These are phyloP conservation scores for Mycosphaerella sp. DNA, from an alignment of 2,329 filamentous ascomycete genomes.

Conservation along the genomic window DNA sequence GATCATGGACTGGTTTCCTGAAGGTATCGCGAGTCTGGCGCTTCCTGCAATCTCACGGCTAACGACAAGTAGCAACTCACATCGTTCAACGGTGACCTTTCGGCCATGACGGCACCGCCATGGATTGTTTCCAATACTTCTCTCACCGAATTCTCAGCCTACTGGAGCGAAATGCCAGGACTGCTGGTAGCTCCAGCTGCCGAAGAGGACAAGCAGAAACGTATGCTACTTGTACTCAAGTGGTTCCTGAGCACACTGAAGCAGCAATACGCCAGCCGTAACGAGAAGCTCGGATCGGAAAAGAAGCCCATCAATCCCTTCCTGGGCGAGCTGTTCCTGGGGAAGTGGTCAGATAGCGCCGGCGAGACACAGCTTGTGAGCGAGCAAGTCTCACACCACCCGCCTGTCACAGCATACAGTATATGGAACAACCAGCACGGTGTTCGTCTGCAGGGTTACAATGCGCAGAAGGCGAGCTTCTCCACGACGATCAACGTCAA, in stretches of 20 bases:
- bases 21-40: slow-evolving; percentile 35
- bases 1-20: slow-evolving; percentile 46
- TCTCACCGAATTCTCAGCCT: slow-evolving; percentile 51
- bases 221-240: slow-evolving; percentile 80
- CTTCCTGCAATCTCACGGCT: background rate
- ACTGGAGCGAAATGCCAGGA: slow-evolving; percentile 51
- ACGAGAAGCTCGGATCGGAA: slow-evolving; percentile 79
- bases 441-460: slow-evolving; percentile 72
- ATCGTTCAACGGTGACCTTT: slow-evolving; percentile 52
- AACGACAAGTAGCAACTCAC: slow-evolving; percentile 43
- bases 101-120: slow-evolving; percentile 50
- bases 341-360: slow-evolving; percentile 75
- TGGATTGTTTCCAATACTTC: slow-evolving; percentile 52
- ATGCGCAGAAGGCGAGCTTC: slow-evolving; percentile 94
- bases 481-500: slow-evolving; percentile 90
- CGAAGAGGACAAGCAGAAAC: slow-evolving; percentile 72
- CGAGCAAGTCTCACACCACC: slow-evolving; percentile 96
- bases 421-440: slow-evolving; percentile 83
- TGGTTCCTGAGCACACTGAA: slow-evolving; percentile 94
- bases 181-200: slow-evolving; percentile 75
- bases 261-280: slow-evolving; percentile 69
- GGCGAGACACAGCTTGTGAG: slow-evolving; percentile 82
- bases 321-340: slow-evolving; percentile 87
- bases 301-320: slow-evolving; percentile 99
- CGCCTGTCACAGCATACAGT: slow-evolving; percentile 87